Conservation (phyloP, 1,139 yeast genomes). For the Taphrina flavorubra region DNA sequence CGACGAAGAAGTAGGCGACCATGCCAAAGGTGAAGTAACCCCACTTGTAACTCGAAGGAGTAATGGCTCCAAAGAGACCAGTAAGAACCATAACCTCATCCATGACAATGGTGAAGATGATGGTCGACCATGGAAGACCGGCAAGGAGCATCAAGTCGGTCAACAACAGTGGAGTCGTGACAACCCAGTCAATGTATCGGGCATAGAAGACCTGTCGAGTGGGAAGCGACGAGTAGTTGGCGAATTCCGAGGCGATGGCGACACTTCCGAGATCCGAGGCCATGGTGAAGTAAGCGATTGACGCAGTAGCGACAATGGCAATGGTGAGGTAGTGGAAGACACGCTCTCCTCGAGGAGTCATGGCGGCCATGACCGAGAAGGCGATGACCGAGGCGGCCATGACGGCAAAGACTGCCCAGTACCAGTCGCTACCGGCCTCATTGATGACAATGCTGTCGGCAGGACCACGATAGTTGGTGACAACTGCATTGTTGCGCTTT, state of each 20-base stretch:
- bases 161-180: conserved; percentile 64
- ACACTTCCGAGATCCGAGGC: conserved; percentile 75
- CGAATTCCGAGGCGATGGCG: conserved; percentile 61
- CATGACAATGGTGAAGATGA: conserved; percentile 37
- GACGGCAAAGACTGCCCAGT: conserved; percentile 67
- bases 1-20: conserved; percentile 48
- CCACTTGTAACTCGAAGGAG: conserved; percentile 66
- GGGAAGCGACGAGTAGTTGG: conserved; percentile 54
- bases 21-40: conserved; percentile 60
- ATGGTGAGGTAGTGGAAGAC: conserved; percentile 59
- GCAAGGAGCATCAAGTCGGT: conserved; percentile 51
- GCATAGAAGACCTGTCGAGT: conserved; percentile 69
- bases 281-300: conserved; percentile 64
- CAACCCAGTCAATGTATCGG: conserved; percentile 71
- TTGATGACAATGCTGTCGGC: conserved; percentile 55
- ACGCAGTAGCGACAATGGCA: conserved; percentile 57
- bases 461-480: conserved; percentile 15
- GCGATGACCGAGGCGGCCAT: conserved; percentile 57
- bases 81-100: conserved; percentile 55
- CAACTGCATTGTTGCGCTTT: conserved; percentile 38
- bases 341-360: conserved; percentile 54
- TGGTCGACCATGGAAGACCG: conserved; percentile 48
- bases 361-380: conserved; percentile 55
- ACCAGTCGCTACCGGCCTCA: conserved; percentile 57
- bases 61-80: conserved; percentile 40